Evolutionary conservation across 2,329 filamentous ascomycete species (phyloP), one percentile per base, ranked within the genome.

Genomic region (Ploettnerulaceae sp.): DNA sequence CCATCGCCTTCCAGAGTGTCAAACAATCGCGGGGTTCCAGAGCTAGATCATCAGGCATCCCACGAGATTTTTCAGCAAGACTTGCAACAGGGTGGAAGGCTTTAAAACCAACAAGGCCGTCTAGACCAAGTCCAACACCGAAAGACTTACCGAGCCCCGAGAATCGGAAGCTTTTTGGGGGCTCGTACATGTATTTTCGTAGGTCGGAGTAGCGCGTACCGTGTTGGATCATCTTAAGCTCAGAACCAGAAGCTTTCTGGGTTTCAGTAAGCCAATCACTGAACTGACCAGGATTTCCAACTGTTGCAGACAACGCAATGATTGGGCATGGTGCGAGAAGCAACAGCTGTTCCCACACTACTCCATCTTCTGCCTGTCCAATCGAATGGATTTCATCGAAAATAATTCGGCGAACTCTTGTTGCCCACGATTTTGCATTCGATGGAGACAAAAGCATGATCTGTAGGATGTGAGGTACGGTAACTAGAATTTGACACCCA

Each of bases 331-430:
- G 84, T 0, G 84, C 77, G 51, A 88, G 72, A 1, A 90, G 72
- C 1, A 90, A 68, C 3, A 91, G 70, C 59, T 90, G 85, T 57
- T 91, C 85, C 85, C 84, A 91, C 2, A 89, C 71, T 1, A 89
- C 68, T 42, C 85, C 85, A 54, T 90, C 85, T 6, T 89, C 82
- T 0, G 81, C 76, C 61, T 89, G 81, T 0, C 86, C 84, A 49
- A 91, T 90, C 25, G 79, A 88, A 61, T 91, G 86, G 2, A 90
- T 81, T 66, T 91, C 86, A 58, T 91, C 86, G 48, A 90, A 90
- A 40, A 90, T 88, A 60, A 90, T 89, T 38, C 84, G 75, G 57
- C 79, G 85, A 11, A 90, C 74, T 42, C 82, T 70, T 3, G 72
- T 71, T 0, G 84, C 76, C 85, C 85, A 91, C 0, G 71, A 64